These are phyloP conservation scores for Hymenotorrendiella dingleyae DNA, from an alignment of 2,329 filamentous ascomycete species.

Conservation along the genomic window DNA sequence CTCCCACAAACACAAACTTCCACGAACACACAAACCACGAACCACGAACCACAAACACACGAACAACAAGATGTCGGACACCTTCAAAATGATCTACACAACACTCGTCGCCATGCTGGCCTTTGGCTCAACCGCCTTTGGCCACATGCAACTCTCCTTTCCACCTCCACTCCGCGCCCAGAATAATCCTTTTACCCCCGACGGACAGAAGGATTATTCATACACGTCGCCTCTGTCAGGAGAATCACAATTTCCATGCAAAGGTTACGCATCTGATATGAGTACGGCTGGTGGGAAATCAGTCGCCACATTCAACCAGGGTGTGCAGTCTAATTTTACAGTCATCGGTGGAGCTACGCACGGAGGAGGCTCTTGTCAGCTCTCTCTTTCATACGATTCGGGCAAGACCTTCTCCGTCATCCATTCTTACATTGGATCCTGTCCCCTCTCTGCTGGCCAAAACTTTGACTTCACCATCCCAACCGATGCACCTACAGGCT, in stretches of 20 bases:
- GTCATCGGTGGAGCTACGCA: constrained; percentile 43
- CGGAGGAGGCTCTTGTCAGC: constrained; percentile 54
- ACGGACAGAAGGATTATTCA: constrained; percentile 8
- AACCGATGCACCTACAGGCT: constrained; percentile 19
- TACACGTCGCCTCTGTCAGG: constrained; percentile 12
- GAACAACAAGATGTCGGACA: not conserved
- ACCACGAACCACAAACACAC: not conserved
- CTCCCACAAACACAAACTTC: not conserved
- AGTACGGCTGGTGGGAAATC: constrained; percentile 18
- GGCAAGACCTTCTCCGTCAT: constrained; percentile 53
- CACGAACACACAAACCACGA: not conserved
- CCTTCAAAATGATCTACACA: constrained; percentile 9
- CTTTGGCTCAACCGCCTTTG: constrained; percentile 2
- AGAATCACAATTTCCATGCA: constrained; percentile 17
- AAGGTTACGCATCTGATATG: constrained; percentile 9
- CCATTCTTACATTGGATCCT: constrained; percentile 39
- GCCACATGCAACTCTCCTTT: constrained; percentile 14
- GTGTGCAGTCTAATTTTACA: constrained; percentile 44
- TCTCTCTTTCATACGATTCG: constrained; percentile 52
- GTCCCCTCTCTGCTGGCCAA: constrained; percentile 12
- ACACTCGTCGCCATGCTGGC: constrained; percentile 5
- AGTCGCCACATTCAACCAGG: constrained; percentile 44
- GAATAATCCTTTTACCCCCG: constrained; percentile 5
- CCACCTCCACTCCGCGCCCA: constrained; percentile 12
- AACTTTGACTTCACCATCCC: constrained; percentile 28